phyloP scores from a whole-genome alignment of 1,284 basidiomycete genomes.

The Blastosporella zonata region DNA sequence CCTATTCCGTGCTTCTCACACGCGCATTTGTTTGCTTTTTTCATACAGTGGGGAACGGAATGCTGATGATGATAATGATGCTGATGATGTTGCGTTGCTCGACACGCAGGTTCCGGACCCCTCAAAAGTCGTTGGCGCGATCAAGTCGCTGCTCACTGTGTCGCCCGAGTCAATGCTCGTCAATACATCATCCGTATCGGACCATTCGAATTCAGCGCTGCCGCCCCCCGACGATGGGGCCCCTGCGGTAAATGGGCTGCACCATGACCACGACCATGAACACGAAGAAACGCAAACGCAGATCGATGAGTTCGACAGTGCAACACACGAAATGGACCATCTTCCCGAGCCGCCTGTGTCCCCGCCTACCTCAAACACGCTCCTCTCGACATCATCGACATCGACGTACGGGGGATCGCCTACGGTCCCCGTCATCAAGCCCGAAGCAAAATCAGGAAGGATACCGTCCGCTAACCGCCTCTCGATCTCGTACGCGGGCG shows the following conservation, averaged over 20 bases:
- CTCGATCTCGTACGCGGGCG: conserved; percentile 92
- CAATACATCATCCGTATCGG: conserved; percentile 36
- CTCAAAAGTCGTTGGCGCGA: conserved; percentile 17
- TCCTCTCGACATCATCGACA: conserved; percentile 47
- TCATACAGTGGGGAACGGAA: conserved; percentile 39
- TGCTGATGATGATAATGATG: conserved; percentile 28
- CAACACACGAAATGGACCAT: conserved; percentile 38
- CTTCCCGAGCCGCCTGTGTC: conserved; percentile 55
- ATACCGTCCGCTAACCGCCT: conserved; percentile 76
- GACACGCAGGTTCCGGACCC: conserved; percentile 34
- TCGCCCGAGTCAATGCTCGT: conserved; percentile 48
- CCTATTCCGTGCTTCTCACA: conserved; percentile 33
- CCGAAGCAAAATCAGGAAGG: conserved; percentile 25
- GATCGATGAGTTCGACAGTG: conserved; percentile 20
- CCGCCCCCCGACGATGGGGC: conserved; percentile 12
- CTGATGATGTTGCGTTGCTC: conserved; percentile 39
- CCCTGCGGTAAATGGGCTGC: conserved; percentile 13
- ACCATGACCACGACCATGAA: conserved; percentile 13
- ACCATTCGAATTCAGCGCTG: background rate
- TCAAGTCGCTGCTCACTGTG: conserved; percentile 36
- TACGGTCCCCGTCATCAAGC: conserved; percentile 23
- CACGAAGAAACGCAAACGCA: conserved; percentile 23
- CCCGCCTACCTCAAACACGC: conserved; percentile 46
- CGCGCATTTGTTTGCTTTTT: conserved; percentile 29
- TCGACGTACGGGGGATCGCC: conserved; percentile 38